Evolutionary conservation across 208 protist genomes (phyloP), one percentile per base, ranked within the genome.

Genomic region (Trypanosoma mega): DNA sequence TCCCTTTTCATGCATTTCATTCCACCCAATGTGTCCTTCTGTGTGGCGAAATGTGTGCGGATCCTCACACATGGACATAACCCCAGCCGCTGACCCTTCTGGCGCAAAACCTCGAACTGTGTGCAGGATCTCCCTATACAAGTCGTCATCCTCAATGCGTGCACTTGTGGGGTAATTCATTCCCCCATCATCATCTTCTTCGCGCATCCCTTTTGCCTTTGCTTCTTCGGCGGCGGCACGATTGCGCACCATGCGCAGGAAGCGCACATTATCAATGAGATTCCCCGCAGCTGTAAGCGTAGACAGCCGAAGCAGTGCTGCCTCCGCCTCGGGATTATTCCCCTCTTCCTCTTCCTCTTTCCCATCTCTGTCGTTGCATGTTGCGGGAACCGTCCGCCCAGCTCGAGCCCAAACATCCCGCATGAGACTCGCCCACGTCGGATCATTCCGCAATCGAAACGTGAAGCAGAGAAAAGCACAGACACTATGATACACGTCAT

Each of bases 11-110:
- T 74, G 75, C 18, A 83, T 39, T 46, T 83, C 80, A 21, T 72
- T 65, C 48, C 86, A 91, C n/a, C 84, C 84, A 33, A 85, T 71
- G 56, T 91, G 84, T 0, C 69, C 75, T 12, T 48, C 39, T n/a
- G 29, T 46, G 43, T 41, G 46, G 12, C 70, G 73, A 43, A 91
- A 91, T 6, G 44, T 39, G 18, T 55, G 48, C n/a, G 77, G 72
- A 31, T 68, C 45, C 50, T 91, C 84, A 46, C 80, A 84, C 41
- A 91, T 53, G 0, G 58, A 47, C 39, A 91, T 43, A 46, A 91
- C 27, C 60, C 60, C 59, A n/a, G 74, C 68, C 1, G 78, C 78
- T 2, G 68, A 51, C 12, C 77, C 80, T 24, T 37, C 61, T 11
- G 62, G 65, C n/a, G 67, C 55, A 63, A 72, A 87, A 44, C 71